These are phyloP conservation scores for Ogataea hybrid DNA, from an alignment of 1,139 yeast species.

Conservation along the genomic window DNA sequence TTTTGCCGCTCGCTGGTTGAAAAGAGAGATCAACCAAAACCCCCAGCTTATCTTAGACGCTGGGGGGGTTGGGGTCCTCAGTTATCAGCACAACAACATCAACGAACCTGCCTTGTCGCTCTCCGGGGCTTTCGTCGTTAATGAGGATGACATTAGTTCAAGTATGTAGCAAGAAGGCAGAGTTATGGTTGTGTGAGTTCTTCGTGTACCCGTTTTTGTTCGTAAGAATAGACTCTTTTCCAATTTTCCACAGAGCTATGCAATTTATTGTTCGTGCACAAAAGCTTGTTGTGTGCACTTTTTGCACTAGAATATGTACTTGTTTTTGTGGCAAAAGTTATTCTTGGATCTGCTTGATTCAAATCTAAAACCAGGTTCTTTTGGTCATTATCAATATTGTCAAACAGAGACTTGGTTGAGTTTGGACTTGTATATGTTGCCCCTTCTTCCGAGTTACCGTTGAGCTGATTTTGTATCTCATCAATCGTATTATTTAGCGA, in stretches of 20 bases:
- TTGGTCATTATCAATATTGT: too few relatives aligned
- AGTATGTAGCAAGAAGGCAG: background rate
- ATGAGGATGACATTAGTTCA: conserved; percentile 47
- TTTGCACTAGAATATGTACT: too few relatives aligned
- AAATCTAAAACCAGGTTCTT: too few relatives aligned
- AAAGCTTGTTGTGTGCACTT: too few relatives aligned
- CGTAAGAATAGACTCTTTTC: conserved; percentile 2
- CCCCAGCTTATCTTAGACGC: conserved; percentile 88
- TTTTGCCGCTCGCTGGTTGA: conserved; percentile 86
- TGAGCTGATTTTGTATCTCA: conserved; percentile 31
- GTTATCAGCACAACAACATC: conserved; percentile 82
- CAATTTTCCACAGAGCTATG: too few relatives aligned
- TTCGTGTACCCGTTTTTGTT: conserved; percentile 1
- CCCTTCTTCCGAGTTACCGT: conserved; percentile 1
- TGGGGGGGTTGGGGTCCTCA: conserved; percentile 90
- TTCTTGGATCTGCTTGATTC: too few relatives aligned
- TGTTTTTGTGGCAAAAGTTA: too few relatives aligned
- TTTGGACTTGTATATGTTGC: too few relatives aligned
- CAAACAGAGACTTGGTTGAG: too few relatives aligned
- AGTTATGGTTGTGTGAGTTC: background rate
- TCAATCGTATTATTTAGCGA: conserved; percentile 32
- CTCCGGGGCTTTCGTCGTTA: conserved; percentile 77
- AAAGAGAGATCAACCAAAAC: conserved; percentile 52
- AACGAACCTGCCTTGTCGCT: conserved; percentile 83
- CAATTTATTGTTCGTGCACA: too few relatives aligned